These are phyloP conservation scores for Brasilioporus rufonigricans DNA, from an alignment of 768 basidiomycete genomes.

Conservation along the genomic window DNA sequence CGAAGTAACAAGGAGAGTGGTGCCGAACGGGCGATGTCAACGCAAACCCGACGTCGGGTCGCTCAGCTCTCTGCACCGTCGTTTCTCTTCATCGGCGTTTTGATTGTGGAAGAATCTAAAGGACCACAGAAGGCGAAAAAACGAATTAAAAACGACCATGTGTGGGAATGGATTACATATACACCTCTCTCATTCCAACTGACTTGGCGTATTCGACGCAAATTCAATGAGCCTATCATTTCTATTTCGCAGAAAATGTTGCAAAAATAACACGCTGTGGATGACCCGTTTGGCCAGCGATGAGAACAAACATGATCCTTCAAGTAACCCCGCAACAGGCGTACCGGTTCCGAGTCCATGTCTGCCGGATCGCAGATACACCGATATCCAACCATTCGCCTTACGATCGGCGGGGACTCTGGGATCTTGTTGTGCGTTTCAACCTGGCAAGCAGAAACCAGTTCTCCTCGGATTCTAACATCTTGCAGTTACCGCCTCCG, in stretches of 20 bases:
- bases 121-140: neutral
- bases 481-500: too few species aligned
- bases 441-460: neutral
- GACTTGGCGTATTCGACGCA: too few species aligned
- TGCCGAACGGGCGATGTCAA: constrained; percentile 69
- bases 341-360: too few species aligned
- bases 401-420: neutral
- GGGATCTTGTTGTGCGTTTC: neutral
- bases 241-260: too few species aligned
- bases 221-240: too few species aligned
- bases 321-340: too few species aligned
- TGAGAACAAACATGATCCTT: too few species aligned
- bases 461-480: too few species aligned
- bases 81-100: constrained; percentile 51
- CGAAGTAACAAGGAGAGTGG: constrained; percentile 53
- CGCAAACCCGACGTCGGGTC: constrained; percentile 43
- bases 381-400: too few species aligned
- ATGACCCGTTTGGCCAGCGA: too few species aligned
- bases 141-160: neutral
- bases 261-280: too few species aligned
- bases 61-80: constrained; percentile 60
- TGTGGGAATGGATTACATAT: constrained; percentile 24
- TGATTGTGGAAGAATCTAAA: constrained; percentile 48
- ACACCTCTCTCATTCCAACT: neutral
- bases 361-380: too few species aligned